Evolutionary conservation across 345 rosid genomes (phyloP), one percentile per base, ranked within the genome.

Genomic region (Hibiscus syriacus): DNA sequence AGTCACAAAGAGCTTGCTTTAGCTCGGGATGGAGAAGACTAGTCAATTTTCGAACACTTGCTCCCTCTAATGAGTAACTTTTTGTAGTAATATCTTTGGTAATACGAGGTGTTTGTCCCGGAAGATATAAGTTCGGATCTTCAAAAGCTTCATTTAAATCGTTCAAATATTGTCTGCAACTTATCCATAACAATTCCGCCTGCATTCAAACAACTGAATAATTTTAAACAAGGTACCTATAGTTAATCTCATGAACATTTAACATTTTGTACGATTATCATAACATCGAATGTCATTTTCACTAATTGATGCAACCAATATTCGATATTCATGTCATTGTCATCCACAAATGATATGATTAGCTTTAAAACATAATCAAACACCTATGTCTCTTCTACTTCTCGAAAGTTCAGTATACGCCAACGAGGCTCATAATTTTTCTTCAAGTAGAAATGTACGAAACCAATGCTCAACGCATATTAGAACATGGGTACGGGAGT

Each of bases 181-280:
- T 75, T 71, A 68, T 72, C 89, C 84, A 84, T 65, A 87, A 69
- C 66, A 79, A 71, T 70, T 84, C 87, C 70, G 60, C 85, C 98
- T 89, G 90, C 75, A 70, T 77, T 60, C 62, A 54, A 56, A 80
- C 17, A 67, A 72, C 50, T 65, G 38, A 11, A 38, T 22, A 38
- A 61, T 22, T 62, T 58, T 67, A 23, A 65, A 41, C 9, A 27
- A 57, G 55, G 9, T 6, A 55, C 22, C 6, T 16, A n/a, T 6
- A 5, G 23, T 23, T 46, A 63, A 54, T 12, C 13, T 55, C 22
- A 55, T 10, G 22, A 22, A 36, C 12, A 14, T 19, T 68, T 26
- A 56, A 17, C 63, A 26, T 27, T 39, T 26, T 45, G 4, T 22
- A 27, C 27, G 26, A 26, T 39, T 13, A 45, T 6, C 13, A 5